A percentile compares a stretch with the other conserved stretches of the same genome.
Evolutionary conservation across 768 basidiomycete genomes (phyloP).

Genomic region (Multifurca ochricompacta): DNA sequence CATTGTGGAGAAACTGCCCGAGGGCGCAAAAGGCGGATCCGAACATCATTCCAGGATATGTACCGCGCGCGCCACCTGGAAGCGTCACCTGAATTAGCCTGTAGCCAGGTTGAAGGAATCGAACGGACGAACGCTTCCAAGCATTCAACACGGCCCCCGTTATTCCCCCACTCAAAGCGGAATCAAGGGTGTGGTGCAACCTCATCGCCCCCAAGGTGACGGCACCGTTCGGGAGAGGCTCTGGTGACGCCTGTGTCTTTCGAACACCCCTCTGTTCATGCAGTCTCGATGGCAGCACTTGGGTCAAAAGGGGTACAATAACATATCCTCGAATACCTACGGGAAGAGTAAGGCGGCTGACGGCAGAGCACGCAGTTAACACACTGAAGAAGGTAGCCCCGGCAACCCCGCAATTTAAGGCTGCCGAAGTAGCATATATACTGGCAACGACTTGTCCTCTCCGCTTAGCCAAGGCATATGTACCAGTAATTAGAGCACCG

Average conservation of each 20-base stretch:
- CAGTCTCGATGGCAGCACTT: constrained; percentile 37
- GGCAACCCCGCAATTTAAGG: constrained; percentile 63
- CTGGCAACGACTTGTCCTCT: constrained; percentile 40
- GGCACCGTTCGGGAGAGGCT: constrained; percentile 4
- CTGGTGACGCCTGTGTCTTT: constrained; percentile 23
- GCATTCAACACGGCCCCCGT: constrained; percentile 54
- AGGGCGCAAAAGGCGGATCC: constrained; percentile 49
- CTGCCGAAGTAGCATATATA: constrained; percentile 44
- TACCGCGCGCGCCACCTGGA: constrained; percentile 53
- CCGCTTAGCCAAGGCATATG: constrained; percentile 41
- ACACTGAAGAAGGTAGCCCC: constrained; percentile 74
- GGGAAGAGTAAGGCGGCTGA: background rate
- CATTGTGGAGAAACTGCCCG: constrained; percentile 66
- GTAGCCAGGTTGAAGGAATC: background rate
- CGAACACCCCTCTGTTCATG: constrained; percentile 37
- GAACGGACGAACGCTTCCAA: constrained; percentile 47
- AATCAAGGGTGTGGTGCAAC: constrained; percentile 56
- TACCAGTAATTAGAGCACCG: constrained; percentile 40
- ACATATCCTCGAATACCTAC: constrained; percentile 70
- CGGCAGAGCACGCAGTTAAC: constrained; percentile 23
- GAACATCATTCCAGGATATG: constrained; percentile 53
- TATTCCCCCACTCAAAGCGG: constrained; percentile 60
- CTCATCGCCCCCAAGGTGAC: constrained; percentile 49
- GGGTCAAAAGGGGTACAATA: constrained; percentile 54
- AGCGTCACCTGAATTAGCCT: constrained; percentile 2